These are phyloP conservation scores for Phaffia rhodozyma DNA, from an alignment of 1,284 basidiomycete species.

Conservation along the genomic window DNA sequence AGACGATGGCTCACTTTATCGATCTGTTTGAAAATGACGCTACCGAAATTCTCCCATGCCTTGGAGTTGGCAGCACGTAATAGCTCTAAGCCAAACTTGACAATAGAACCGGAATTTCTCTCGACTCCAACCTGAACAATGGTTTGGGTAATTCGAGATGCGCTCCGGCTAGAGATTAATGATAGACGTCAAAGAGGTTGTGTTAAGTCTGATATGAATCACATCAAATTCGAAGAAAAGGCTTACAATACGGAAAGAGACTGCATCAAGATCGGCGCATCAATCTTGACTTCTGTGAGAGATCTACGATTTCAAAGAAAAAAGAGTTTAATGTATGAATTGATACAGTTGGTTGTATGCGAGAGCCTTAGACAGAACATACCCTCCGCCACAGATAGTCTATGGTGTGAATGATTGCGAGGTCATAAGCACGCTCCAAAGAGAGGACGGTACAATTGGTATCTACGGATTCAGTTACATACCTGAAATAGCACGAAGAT, in stretches of 20 bases:
- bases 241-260: conserved; percentile 9
- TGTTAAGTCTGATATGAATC: not conserved
- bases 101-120: conserved; percentile 3
- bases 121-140: conserved; percentile 11
- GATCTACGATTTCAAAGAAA: conserved; percentile 27
- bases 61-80: conserved; percentile 15
- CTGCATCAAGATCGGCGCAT: conserved; percentile 4
- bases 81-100: conserved; percentile 14
- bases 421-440: too few relatives aligned
- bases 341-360: too few relatives aligned
- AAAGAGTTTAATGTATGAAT: too few relatives aligned
- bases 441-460: too few relatives aligned
- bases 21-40: conserved; percentile 5
- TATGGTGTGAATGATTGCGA: too few relatives aligned
- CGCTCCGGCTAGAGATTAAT: conserved; percentile 3
- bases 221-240: not conserved
- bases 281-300: conserved; percentile 14
- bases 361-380: too few relatives aligned
- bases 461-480: too few relatives aligned
- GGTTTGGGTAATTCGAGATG: conserved; percentile 5
- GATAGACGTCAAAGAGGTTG: not conserved
- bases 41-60: conserved; percentile 5
- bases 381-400: too few relatives aligned
- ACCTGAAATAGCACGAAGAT: conserved; percentile 32
- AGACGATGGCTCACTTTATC: not conserved